phyloP scores from a whole-genome alignment of 208 protist genomes.

The Trypanosoma lewisi region DNA sequence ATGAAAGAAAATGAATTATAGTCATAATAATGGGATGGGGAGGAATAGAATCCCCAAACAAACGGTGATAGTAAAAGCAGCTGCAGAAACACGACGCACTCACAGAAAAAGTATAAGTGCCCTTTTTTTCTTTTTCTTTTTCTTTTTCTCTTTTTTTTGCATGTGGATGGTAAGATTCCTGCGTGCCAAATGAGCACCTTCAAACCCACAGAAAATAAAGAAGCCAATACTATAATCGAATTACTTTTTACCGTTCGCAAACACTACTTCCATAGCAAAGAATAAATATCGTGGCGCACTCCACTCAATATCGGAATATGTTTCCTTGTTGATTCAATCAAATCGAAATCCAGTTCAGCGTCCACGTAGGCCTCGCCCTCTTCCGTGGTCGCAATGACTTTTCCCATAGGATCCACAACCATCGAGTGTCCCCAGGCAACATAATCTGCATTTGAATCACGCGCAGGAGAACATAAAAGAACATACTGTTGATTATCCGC shows the following conservation, averaged over 20 bases:
- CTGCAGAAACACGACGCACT: no score
- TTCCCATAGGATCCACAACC: constrained; percentile 91
- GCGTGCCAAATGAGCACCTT: no score
- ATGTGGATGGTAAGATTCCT: background rate
- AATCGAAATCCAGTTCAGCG: constrained; percentile 59
- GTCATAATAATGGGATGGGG: no score
- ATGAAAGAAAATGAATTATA: no score
- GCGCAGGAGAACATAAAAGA: constrained; percentile 92
- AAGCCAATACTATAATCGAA: no score
- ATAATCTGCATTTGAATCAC: constrained; percentile 87
- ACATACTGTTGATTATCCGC: constrained; percentile 96
- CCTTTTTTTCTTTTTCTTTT: constrained; percentile 6
- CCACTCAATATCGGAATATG: constrained; percentile 82
- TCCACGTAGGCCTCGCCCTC: constrained; percentile 67
- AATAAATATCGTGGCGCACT: constrained; percentile 74
- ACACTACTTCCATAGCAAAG: constrained; percentile 48
- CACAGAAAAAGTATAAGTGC: constrained; percentile 2
- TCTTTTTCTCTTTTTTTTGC: background rate
- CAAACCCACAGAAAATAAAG: background rate
- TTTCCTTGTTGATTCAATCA: constrained; percentile 41
- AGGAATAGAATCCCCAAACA: no score
- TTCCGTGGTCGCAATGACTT: constrained; percentile 58
- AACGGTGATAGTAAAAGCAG: no score
- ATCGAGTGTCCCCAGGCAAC: constrained; percentile 97
- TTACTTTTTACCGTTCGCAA: no score